These are phyloP conservation scores for Diutina rugosa DNA, from an alignment of 1,139 yeast genomes.

Conservation along the genomic window DNA sequence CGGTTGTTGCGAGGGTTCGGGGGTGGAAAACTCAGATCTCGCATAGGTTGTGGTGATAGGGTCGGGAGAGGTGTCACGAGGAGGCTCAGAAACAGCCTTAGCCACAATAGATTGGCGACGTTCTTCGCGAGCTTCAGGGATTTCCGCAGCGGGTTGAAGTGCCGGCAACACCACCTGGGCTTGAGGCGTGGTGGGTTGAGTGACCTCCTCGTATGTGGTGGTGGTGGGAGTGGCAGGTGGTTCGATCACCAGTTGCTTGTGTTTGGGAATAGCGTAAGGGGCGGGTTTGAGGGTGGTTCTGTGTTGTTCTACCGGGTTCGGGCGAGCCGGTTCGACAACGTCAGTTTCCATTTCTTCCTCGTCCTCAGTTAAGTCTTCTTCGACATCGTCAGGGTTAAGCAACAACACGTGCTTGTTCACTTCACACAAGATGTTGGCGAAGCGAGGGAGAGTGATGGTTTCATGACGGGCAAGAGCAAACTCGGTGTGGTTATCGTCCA, in stretches of 20 bases:
- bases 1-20: neutral
- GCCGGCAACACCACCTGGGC: neutral
- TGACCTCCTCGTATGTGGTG: neutral
- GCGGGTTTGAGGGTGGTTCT: neutral
- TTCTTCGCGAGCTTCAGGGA: neutral
- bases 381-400: slow-evolving; percentile 35
- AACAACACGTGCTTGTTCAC: slow-evolving; percentile 47
- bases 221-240: neutral
- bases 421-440: slow-evolving; percentile 46
- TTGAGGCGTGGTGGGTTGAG: neutral
- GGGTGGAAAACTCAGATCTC: neutral
- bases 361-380: slow-evolving; percentile 31
- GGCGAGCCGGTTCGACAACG: neutral
- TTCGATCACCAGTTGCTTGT: neutral
- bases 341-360: slow-evolving; percentile 9
- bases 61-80: neutral
- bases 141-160: neutral
- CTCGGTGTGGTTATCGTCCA: slow-evolving; percentile 38
- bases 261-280: neutral
- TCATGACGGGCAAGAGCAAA: slow-evolving; percentile 44
- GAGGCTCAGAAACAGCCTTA: neutral
- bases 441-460: slow-evolving; percentile 38
- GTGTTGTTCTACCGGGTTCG: neutral
- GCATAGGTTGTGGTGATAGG: neutral
- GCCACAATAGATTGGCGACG: neutral